Conservation (phyloP, 2,329 filamentous ascomycete species). For the Incumbomyces lentus region DNA sequence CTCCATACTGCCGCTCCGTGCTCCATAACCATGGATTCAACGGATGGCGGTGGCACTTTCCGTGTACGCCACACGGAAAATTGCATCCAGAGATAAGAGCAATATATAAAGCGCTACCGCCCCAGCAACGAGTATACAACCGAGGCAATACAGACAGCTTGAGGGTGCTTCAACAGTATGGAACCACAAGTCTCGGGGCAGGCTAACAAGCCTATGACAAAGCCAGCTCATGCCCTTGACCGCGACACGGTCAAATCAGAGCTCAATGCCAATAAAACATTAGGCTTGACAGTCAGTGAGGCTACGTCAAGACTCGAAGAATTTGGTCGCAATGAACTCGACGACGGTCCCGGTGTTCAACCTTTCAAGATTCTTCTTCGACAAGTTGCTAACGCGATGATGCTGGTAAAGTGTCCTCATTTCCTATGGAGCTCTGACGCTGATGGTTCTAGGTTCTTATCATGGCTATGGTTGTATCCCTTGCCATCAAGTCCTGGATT, state of each 20-base stretch:
- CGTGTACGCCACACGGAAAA: too few relatives aligned
- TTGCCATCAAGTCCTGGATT: slow-evolving; percentile 49
- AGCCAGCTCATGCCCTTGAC: slow-evolving; percentile 54
- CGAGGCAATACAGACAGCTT: too few relatives aligned
- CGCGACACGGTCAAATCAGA: slow-evolving; percentile 44
- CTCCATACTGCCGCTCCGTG: too few relatives aligned
- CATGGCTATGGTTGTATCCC: slow-evolving; percentile 48
- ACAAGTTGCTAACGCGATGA: slow-evolving; percentile 61
- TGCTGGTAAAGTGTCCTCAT: slow-evolving; percentile 40
- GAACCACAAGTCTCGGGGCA: slow-evolving; percentile 34
- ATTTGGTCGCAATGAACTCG: slow-evolving; percentile 55
- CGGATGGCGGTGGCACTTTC: too few relatives aligned
- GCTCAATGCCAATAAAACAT: slow-evolving; percentile 45
- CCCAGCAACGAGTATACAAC: too few relatives aligned
- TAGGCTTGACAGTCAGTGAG: slow-evolving; percentile 48
- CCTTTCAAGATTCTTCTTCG: slow-evolving; percentile 59
- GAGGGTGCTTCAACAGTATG: neutral
- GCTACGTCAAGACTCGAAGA: slow-evolving; percentile 46
- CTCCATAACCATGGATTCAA: too few relatives aligned
- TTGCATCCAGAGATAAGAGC: too few relatives aligned
- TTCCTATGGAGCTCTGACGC: slow-evolving; percentile 4
- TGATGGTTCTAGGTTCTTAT: slow-evolving; percentile 33
- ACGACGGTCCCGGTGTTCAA: slow-evolving; percentile 56
- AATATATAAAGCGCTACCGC: too few relatives aligned
- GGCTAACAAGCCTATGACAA: slow-evolving; percentile 44